Evolutionary conservation across 179 eudicot species (phyloP).

Genomic region (Monotropa hypopitys): DNA sequence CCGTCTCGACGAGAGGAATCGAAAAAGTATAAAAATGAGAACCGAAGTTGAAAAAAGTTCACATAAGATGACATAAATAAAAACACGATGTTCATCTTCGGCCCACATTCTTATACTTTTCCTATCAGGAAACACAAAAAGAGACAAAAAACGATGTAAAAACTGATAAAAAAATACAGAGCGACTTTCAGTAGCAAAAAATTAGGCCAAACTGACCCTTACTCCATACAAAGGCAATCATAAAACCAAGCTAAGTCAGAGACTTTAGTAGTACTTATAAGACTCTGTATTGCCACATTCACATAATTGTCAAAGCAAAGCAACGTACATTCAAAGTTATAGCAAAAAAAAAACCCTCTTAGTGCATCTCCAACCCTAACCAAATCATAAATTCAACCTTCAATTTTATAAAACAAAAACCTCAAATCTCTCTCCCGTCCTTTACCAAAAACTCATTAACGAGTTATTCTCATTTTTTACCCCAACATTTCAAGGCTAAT

Average conservation of each 20-base stretch:
- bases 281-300: not conserved
- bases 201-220: too few species aligned
- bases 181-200: too few species aligned
- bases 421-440: not conserved
- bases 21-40: too few species aligned
- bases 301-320: not conserved
- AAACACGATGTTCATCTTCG: too few species aligned
- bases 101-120: too few species aligned
- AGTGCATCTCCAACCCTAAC: not conserved
- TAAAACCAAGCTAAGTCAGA: not conserved
- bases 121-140: too few species aligned
- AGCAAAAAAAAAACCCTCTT: not conserved
- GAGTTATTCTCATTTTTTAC: not conserved
- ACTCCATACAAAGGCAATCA: not conserved
- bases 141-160: too few species aligned
- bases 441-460: not conserved
- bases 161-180: too few species aligned
- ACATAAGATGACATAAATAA: too few species aligned
- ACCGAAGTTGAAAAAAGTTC: too few species aligned
- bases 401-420: not conserved
- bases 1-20: too few species aligned
- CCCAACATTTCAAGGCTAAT: not conserved
- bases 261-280: not conserved
- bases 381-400: not conserved
- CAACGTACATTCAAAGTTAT: not conserved